These are phyloP conservation scores for Rhododendron kiyosumense DNA, from an alignment of 148 eudicot species.

Conservation along the genomic window DNA sequence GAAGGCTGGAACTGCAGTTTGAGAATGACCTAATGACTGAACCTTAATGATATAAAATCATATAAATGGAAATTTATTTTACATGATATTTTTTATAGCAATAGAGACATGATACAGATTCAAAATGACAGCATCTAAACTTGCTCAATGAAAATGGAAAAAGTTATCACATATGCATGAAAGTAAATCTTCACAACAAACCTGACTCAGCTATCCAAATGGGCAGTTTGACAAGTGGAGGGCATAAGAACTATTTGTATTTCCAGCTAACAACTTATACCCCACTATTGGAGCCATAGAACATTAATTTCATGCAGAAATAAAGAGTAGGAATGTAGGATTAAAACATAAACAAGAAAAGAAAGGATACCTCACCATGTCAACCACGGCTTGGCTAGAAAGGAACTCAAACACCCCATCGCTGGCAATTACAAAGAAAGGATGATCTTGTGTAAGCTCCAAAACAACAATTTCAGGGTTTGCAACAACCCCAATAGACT, in stretches of 20 bases:
- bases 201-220: neutral
- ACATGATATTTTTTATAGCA: neutral
- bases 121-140: neutral
- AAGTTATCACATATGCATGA: neutral
- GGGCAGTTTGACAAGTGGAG: neutral
- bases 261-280: neutral
- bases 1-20: neutral
- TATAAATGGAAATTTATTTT: neutral
- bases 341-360: neutral
- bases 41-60: neutral
- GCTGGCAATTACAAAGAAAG: conserved; percentile 95
- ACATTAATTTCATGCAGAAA: neutral
- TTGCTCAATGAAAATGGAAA: neutral
- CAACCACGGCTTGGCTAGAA: conserved; percentile 93
- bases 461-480: conserved; percentile 83
- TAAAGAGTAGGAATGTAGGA: neutral
- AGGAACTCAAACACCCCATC: conserved; percentile 98
- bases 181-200: neutral
- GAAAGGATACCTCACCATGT: conserved; percentile 65
- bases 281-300: neutral
- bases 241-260: neutral
- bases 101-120: neutral
- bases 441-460: conserved; percentile 77
- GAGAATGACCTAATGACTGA: neutral
- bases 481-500: conserved; percentile 88